Evolutionary conservation across 495 filamentous ascomycete species (phyloP).

Genomic region (Penicillium mononematosum): DNA sequence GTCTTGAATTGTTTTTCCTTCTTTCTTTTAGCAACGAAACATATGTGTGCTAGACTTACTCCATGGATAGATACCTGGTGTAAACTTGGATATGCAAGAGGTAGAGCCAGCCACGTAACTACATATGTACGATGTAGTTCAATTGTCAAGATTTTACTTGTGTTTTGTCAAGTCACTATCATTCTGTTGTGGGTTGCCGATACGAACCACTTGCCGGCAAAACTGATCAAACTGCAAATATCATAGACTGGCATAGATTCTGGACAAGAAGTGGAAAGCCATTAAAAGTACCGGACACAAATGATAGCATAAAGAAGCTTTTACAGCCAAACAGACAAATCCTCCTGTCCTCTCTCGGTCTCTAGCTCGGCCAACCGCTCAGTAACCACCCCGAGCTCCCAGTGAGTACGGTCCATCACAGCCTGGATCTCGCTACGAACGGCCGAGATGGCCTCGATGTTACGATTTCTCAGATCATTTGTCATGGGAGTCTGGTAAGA

Average conservation of each 20-base stretch:
- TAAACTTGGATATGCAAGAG: too few species aligned
- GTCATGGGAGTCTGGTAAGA: too few species aligned
- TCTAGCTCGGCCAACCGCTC: too few species aligned
- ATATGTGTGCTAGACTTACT: neutral
- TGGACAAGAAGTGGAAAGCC: neutral
- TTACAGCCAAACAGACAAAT: neutral
- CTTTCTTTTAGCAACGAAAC: neutral
- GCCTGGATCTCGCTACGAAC: too few species aligned
- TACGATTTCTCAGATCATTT: too few species aligned
- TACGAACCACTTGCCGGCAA: neutral
- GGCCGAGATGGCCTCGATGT: too few species aligned
- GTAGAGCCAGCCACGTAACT: too few species aligned
- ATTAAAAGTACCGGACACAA: neutral
- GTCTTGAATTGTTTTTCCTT: neutral
- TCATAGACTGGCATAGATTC: neutral
- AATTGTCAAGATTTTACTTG: neutral
- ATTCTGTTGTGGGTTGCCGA: neutral
- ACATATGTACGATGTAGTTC: too few species aligned
- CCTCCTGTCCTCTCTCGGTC: too few species aligned
- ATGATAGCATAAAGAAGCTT: neutral
- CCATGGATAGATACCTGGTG: neutral
- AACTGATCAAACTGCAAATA: neutral
- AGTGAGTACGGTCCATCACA: too few species aligned
- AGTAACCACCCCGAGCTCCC: too few species aligned
- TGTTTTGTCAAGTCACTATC: neutral